Base-by-base conservation (phyloP, 2,329 filamentous ascomycete species). In the Nemania abortiva region DNA sequence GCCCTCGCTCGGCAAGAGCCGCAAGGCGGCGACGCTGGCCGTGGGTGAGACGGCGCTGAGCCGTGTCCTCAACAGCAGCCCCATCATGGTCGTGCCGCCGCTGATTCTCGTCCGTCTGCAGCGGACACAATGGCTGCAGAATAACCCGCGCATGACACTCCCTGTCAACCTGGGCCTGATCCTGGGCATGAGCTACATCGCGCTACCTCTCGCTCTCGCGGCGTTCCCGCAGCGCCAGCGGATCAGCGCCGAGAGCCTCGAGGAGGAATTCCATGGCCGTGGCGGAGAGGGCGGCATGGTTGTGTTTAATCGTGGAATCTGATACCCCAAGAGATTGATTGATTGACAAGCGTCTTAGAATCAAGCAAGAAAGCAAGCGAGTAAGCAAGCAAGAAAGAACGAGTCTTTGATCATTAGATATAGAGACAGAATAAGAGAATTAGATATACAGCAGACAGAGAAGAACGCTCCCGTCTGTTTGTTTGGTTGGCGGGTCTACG, bases 231-330 rank as follows among this genome's bases (percentile, higher is more conserved):
- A 98, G 83, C 87, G 94, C 72, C 93, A 99, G 84, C 88, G 89
- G 71, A 92, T 98, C 50, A 88, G 86, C 72, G 94, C 92, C 0
- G 87, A 88, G 34, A 89, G 84, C 59, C 83, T 99, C 65, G 96
- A 98, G 85, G 85, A 91, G 71, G 93, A 97, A 81, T 98, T 99
- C 80, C 91, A 91, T 82, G 91, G 89, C 6, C 88, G 88, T 65
- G 95, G 94, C 37, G 95, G 95, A 0, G 88, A 91, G 72, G 88
- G 88, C 63, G 95, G 93, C 0, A 85, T 94, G 84, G 92, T 99
- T n/a, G 93, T 97, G 79, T 98, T 99, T 82, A 98, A 99, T 81
- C 89, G 96, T 77, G 96, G 96, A 13, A 95, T 99, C 76, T 98
- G 84, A 72, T 65, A 61, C 39, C 50, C 31, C 31, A 34, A 34